Conservation (phyloP, 192 early-diverging fungal species). For the Backusella sp. region DNA sequence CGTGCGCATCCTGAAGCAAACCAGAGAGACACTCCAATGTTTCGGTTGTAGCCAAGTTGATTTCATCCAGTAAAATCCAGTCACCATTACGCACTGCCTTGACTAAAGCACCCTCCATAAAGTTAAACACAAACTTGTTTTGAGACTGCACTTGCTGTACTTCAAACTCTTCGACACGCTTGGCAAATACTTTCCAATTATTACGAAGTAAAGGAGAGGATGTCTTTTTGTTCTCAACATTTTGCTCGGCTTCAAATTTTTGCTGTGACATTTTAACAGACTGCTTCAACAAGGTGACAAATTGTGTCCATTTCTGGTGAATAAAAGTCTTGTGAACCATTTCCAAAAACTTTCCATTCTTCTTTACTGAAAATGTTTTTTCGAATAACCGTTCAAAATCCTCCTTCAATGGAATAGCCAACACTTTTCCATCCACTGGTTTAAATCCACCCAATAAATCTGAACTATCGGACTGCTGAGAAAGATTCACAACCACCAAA, state of each 20-base stretch:
- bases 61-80: conserved; percentile 97
- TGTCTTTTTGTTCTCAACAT: conserved; percentile 32
- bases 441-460: conserved; percentile 98
- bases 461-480: conserved; percentile 92
- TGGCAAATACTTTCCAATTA: conserved; percentile 77
- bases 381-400: conserved; percentile 86
- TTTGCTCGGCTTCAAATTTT: conserved; percentile 45
- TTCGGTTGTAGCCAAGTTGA: conserved; percentile 95
- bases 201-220: conserved; percentile 47
- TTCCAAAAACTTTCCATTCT: conserved; percentile 86
- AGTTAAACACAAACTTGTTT: conserved; percentile 83
- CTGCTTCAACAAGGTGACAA: conserved; percentile 72
- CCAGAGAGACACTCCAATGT: conserved; percentile 92
- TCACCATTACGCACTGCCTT: conserved; percentile 87
- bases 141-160: conserved; percentile 69
- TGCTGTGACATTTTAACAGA: conserved; percentile 80
- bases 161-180: conserved; percentile 66
- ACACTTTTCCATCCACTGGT: conserved; percentile 80
- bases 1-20: conserved; percentile 76
- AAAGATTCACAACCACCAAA: conserved; percentile 93
- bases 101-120: conserved; percentile 92
- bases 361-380: conserved; percentile 83
- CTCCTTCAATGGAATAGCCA: conserved; percentile 80
- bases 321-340: conserved; percentile 67
- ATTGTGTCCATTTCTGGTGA: conserved; percentile 81